Evolutionary conservation across 2,329 filamentous ascomycete species (phyloP).

Genomic region (Thelonectria blattea): DNA sequence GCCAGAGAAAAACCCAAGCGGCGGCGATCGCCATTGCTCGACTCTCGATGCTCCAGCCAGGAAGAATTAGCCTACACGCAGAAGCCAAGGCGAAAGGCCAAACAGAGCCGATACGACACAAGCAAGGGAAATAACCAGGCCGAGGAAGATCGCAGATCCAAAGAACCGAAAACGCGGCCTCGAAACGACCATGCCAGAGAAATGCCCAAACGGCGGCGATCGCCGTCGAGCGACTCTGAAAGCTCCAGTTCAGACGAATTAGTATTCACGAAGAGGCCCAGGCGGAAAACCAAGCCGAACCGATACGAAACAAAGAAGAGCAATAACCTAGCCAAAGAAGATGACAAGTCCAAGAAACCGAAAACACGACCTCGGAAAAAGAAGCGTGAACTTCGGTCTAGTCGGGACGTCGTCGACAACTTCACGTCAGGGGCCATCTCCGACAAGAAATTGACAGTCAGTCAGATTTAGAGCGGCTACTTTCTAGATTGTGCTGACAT

Average conservation of each 20-base stretch:
- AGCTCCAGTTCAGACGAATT: conserved; percentile 3
- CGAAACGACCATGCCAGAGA: conserved; percentile 14
- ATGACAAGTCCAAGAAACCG: conserved; percentile 2
- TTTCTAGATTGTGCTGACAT: background rate
- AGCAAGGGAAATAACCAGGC: conserved; percentile 28
- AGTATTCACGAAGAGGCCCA: conserved; percentile 55
- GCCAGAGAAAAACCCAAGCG: conserved; percentile 18
- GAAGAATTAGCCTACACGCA: conserved; percentile 50
- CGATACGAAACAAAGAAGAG: conserved; percentile 56
- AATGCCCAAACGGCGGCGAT: conserved; percentile 11
- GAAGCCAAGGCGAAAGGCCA: conserved; percentile 61
- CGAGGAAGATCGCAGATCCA: conserved; percentile 4
- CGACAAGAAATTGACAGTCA: conserved; percentile 44
- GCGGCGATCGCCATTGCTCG: background rate
- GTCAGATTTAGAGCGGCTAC: background rate
- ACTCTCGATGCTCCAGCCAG: conserved; percentile 5
- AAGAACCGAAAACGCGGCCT: conserved; percentile 11
- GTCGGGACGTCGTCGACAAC: conserved; percentile 58
- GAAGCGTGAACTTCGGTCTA: conserved; percentile 43
- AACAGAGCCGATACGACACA: conserved; percentile 60
- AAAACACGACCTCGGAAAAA: conserved; percentile 20
- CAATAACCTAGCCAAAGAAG: background rate
- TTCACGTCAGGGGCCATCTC: conserved; percentile 63
- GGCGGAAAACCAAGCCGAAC: conserved; percentile 62
- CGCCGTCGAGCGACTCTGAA: background rate